Evolutionary conservation across 177 flowering plant species (phyloP).

Genomic region (Vitis hybrid): DNA sequence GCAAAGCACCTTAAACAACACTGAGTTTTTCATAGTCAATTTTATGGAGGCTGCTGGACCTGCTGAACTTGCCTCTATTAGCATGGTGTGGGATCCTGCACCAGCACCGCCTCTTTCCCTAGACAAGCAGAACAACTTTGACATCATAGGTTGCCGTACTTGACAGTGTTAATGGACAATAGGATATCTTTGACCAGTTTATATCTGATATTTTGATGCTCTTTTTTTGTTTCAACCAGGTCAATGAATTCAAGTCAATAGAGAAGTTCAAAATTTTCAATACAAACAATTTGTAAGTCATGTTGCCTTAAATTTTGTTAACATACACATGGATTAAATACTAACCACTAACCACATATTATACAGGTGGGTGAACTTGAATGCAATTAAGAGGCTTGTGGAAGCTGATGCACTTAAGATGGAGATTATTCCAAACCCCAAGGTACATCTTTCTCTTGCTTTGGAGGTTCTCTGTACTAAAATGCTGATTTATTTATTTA

Average conservation of each 20-base stretch:
- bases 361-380: constrained; percentile 92
- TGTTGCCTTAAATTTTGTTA: not conserved
- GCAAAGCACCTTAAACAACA: no score
- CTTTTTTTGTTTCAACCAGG: constrained; percentile 43
- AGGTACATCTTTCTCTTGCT: constrained; percentile 39
- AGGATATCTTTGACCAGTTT: not conserved
- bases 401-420: constrained; percentile 91
- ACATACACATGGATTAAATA: constrained; percentile 2
- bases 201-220: constrained; percentile 9
- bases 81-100: no score
- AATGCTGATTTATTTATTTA: no score
- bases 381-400: constrained; percentile 89
- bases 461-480: no score
- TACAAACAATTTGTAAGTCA: constrained; percentile 87
- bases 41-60: no score
- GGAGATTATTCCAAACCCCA: constrained; percentile 96
- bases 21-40: no score
- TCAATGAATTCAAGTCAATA: constrained; percentile 88
- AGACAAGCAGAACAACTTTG: no score
- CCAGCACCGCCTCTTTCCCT: no score
- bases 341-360: constrained; percentile 13
- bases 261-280: constrained; percentile 98
- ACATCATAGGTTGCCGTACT: no score
- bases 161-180: no score
- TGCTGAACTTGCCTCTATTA: no score